Conservation (phyloP, 164 flowering plant species). For the Magnolia changhungtana region DNA sequence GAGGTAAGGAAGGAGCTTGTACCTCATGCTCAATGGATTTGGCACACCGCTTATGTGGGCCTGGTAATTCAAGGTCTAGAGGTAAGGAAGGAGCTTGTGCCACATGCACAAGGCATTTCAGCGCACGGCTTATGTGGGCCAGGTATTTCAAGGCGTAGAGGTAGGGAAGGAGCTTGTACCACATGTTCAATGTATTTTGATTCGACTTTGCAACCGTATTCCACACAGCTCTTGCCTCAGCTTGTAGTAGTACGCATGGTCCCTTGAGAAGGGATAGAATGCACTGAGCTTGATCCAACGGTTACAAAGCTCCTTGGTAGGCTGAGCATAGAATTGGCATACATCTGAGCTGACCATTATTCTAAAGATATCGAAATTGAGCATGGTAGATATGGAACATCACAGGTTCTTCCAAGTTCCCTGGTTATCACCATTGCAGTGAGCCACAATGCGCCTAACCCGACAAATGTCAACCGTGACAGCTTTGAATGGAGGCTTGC, state of each 20-base stretch:
- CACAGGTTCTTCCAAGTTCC: slow-evolving; percentile 68
- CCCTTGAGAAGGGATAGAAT: slow-evolving; percentile 84
- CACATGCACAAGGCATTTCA: slow-evolving; percentile 68
- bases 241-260: slow-evolving; percentile 65
- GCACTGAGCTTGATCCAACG: slow-evolving; percentile 90
- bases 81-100: slow-evolving; percentile 68
- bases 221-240: slow-evolving; percentile 80
- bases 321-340: slow-evolving; percentile 76
- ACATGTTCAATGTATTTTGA: slow-evolving; percentile 67
- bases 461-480: slow-evolving; percentile 77
- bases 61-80: slow-evolving; percentile 72
- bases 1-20: slow-evolving; percentile 68
- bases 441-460: slow-evolving; percentile 82
- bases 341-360: slow-evolving; percentile 90
- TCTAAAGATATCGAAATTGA: slow-evolving; percentile 78
- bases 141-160: slow-evolving; percentile 28
- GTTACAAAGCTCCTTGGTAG: slow-evolving; percentile 81
- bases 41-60: slow-evolving; percentile 37
- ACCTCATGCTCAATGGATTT: slow-evolving; percentile 73
- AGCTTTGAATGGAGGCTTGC: slow-evolving; percentile 77
- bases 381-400: slow-evolving; percentile 68
- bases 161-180: slow-evolving; percentile 73
- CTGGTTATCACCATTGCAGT: slow-evolving; percentile 90
- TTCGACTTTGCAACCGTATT: slow-evolving; percentile 68
- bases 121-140: slow-evolving; percentile 27